Evolutionary conservation across 768 basidiomycete genomes (phyloP), one percentile per base, ranked within the genome.

Genomic region (Russula foetens): DNA sequence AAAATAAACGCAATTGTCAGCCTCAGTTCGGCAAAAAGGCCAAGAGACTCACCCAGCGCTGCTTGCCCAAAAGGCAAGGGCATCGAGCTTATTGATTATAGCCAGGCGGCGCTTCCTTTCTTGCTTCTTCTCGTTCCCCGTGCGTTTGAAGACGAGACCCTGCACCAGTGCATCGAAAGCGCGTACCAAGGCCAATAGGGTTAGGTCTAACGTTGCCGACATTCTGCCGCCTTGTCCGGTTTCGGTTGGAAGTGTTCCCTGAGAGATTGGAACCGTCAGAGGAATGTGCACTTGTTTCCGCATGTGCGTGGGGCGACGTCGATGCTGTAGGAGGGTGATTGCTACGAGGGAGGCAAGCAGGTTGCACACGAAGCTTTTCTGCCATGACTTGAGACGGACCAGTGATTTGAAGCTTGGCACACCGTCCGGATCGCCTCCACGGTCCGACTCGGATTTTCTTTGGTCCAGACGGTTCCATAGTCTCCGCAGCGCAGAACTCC

Each of bases 11-110:
- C 12, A 29, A 21, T 24, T 15, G 19, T 65, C 33, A 58, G 49
- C 46, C 15, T 14, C 24, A 24, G 9, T 28, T 43, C 6, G 21
- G 23, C 38, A n/a, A 33, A 26, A 24, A 24, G 23, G 29, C 1
- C 23, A 12, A n/a, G 11, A 31, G 33, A 39, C 76, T 31, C 61
- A 89, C 89, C 89, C 83, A 33, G 88, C 85, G 60, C 86, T 88
- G 66, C 83, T 83, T 15, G 80, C 81, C 88, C 88, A 91, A 67
- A 92, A 91, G 14, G 88, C 72, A 12, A 90, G 67, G 0, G 84
- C 83, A 67, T 91, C 90, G 23, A 90, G 68, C 47, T 76, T 77
- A 0, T 76, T 79, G 1, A 80, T 75, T 62, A 79, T 56, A 26
- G 57, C 66, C 58, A 66, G 70, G 38, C 74, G 69, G 60, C 69